These are phyloP conservation scores for Phycomyces blakesleeanus DNA, from an alignment of 192 early-diverging fungal genomes.

Conservation along the genomic window DNA sequence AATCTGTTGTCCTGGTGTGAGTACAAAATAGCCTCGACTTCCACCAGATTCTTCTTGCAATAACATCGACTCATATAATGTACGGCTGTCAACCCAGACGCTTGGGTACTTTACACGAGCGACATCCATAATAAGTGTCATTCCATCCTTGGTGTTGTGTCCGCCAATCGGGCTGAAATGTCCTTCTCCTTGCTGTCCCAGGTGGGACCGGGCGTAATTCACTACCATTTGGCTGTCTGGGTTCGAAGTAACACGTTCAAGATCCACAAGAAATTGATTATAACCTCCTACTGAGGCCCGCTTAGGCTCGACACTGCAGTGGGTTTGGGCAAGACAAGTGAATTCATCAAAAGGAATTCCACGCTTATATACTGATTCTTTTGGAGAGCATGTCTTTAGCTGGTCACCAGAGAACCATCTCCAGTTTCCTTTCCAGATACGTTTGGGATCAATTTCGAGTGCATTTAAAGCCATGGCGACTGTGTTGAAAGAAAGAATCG, in stretches of 20 bases:
- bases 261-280: conserved; percentile 74
- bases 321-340: conserved; percentile 67
- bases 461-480: conserved; percentile 30
- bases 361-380: neutral
- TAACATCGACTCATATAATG: conserved; percentile 71
- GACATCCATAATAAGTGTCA: conserved; percentile 82
- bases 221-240: conserved; percentile 80
- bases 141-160: conserved; percentile 61
- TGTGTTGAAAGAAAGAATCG: conserved; percentile 4
- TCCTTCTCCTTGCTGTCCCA: conserved; percentile 78
- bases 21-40: conserved; percentile 21
- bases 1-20: neutral
- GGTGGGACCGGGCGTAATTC: conserved; percentile 65
- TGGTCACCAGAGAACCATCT: conserved; percentile 23
- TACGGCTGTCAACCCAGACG: conserved; percentile 70
- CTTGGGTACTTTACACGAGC: conserved; percentile 87
- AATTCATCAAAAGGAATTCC: conserved; percentile 31
- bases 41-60: conserved; percentile 3
- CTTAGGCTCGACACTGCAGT: conserved; percentile 69
- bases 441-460: conserved; percentile 30
- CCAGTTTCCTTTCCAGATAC: conserved; percentile 32
- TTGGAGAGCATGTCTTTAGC: conserved; percentile 22
- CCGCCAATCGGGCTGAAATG: conserved; percentile 88
- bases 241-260: conserved; percentile 59
- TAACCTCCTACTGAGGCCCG: conserved; percentile 56